Base-by-base conservation (phyloP, 2,329 filamentous ascomycete species). In the Epichloe gansuensis region DNA sequence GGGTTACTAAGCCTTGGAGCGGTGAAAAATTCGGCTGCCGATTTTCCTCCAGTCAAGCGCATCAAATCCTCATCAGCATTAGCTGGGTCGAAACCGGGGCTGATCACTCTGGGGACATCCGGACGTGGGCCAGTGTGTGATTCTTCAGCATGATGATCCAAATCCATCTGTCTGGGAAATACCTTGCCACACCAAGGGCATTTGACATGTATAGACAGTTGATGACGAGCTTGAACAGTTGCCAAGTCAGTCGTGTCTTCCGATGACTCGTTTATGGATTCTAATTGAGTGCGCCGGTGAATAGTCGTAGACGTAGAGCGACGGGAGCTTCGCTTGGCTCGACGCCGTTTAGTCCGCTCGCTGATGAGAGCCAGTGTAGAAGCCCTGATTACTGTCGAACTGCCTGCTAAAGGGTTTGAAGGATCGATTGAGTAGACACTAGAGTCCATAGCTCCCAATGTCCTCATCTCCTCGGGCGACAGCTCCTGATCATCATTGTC, bases 201-300 rank as follows among this genome's bases (percentile, higher is more conserved):
- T 37, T 7, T 15, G 7, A 46, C 11, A 13, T 34, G 23, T 25
- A 35, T 12, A 17, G 37, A 31, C 37, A 42, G 35, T 45, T 41
- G 50, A 38, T 46, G 11, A 39, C 5, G 21, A 39, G 44, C 13
- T 41, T 52, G n/a, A 4, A 39, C 12, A 23, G 37, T 13, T 8
- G n/a, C 15, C 12, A 34, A 7, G 6, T 17, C 25, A 4, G 25
- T 9, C 17, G 12, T 8, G 21, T 42, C 44, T 23, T 52, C 50
- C 13, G 28, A 42, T 15, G 43, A 52, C 31, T 54, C 52, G 23
- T 54, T 48, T 50, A 54, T 54, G 4, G 48, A 54, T n/a, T 46
- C 48, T n/a, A 54, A 23, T 13, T 13, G 38, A n/a, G 43, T 23
- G 8, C 23, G 44, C 17, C n/a, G 39, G 7, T 35, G 48, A 13